A percentile compares a stretch with the other conserved stretches of the same genome.
phyloP scores from a whole-genome alignment of 2,329 filamentous ascomycete genomes.

The Penicillium sp. region DNA sequence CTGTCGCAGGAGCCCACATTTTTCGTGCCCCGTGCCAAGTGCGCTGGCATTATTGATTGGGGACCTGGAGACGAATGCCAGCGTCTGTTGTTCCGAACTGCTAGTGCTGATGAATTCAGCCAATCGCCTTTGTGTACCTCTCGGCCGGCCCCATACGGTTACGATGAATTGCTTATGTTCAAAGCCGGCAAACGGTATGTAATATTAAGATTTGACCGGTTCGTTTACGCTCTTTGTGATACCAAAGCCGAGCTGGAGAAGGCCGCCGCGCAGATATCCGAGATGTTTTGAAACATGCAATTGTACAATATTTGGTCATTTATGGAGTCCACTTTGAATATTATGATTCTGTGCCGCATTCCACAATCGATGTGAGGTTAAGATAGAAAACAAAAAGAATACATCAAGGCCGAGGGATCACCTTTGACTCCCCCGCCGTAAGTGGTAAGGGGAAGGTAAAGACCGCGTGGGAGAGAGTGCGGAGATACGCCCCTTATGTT shows the following conservation, averaged over 20 bases:
- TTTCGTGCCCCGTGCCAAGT: constrained; percentile 6
- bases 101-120: constrained; percentile 31
- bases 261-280: background rate
- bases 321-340: no score
- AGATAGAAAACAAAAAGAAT: no score
- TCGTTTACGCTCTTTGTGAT: constrained; percentile 35
- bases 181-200: constrained; percentile 27
- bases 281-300: background rate
- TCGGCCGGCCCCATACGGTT: constrained; percentile 30
- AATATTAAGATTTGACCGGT: constrained; percentile 34
- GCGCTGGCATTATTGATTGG: background rate
- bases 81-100: constrained; percentile 21
- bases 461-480: no score
- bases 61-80: background rate
- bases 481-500: no score
- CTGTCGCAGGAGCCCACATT: constrained; percentile 4
- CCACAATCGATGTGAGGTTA: no score
- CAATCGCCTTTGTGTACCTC: constrained; percentile 26
- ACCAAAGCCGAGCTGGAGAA: constrained; percentile 20
- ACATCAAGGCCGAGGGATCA: no score
- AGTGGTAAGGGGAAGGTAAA: no score
- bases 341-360: no score
- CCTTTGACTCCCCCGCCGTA: no score
- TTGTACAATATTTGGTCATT: no score
- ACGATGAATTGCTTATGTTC: constrained; percentile 28